A percentile compares a stretch with the other conserved stretches of the same genome.
phyloP scores from a whole-genome alignment of 495 filamentous ascomycete species.

The Emericellopsis terricola region DNA sequence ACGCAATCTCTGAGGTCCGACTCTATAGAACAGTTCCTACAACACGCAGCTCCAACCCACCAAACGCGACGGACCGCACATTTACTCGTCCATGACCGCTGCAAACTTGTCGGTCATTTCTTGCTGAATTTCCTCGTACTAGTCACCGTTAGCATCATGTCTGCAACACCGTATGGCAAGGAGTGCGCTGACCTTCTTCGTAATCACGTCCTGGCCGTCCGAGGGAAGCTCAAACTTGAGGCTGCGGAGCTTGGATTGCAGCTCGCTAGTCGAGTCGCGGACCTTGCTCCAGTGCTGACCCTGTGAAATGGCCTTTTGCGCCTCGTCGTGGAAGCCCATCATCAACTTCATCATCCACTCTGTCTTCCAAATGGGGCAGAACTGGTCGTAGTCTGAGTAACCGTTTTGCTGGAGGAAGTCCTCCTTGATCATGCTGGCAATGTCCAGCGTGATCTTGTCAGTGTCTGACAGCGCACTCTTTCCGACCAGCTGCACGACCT shows the following conservation, averaged over 20 bases:
- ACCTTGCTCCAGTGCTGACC: slow-evolving; percentile 85
- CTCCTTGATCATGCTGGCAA: slow-evolving; percentile 84
- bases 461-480: slow-evolving; percentile 91
- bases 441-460: slow-evolving; percentile 96
- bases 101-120: slow-evolving; percentile 93
- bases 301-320: slow-evolving; percentile 82
- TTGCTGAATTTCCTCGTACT: slow-evolving; percentile 86
- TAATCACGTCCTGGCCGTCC: slow-evolving; percentile 54
- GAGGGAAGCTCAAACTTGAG: slow-evolving; percentile 94
- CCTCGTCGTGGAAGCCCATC: slow-evolving; percentile 94
- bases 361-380: slow-evolving; percentile 98
- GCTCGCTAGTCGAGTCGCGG: slow-evolving; percentile 71
- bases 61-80: not conserved
- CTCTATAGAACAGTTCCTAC: not conserved
- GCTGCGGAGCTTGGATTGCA: slow-evolving; percentile 62
- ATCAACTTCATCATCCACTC: slow-evolving; percentile 99
- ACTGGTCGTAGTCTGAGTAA: slow-evolving; percentile 97
- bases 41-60: not conserved
- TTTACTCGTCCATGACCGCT: slow-evolving; percentile 78
- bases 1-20: no score
- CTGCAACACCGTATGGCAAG: slow-evolving; percentile 2
- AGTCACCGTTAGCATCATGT: slow-evolving; percentile 4
- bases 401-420: slow-evolving; percentile 99
- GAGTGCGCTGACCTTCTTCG: slow-evolving; percentile 49
- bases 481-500: slow-evolving; percentile 96